Base-by-base conservation (phyloP, 305 asterid species). In the Ajuga reptans region DNA sequence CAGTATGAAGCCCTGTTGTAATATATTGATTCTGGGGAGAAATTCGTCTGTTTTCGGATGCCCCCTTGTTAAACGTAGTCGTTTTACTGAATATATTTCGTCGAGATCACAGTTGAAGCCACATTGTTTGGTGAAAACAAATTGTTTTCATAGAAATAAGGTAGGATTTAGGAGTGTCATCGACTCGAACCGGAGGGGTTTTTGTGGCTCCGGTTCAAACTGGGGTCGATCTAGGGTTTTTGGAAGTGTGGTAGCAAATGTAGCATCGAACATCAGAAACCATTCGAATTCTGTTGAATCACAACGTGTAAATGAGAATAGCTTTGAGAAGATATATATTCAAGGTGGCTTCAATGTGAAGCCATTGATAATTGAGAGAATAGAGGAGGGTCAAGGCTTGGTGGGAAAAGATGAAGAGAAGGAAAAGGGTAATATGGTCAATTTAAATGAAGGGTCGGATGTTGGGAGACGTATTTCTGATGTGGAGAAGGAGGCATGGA, bases 401-500 rank as follows among this genome's bases (percentile, higher is more conserved):
- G 64, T 64, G 51, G 55, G 45, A 37, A 71, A 74, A 24, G 75
- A 72, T 51, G 78, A 66, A 57, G 62, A 15, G 34, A 71, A 45
- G 24, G 77, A 54, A 17, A 51, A 64, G 29, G 74, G 37, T 6
- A 5, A 56, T 72, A 61, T 58, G 49, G 45, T 53, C 37, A 76
- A 65, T 54, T 54, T 46, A 24, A 66, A 68, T 47, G 72, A 79
- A 53, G 55, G 47, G 64, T 64, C 75, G n/a, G 34, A 62, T 80
- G 82, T 4, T 45, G 74, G 64, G 71, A 68, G 80, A 73, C 76
- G 63, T 73, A 53, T 81, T 74, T 81, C 87, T 47, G 84, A 81
- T 72, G 83, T 81, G 29, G 94, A 88, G 69, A 76, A 77, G 80
- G 95, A 86, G 75, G 96, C 89, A 1, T 90, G 95, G 95, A 54